A percentile compares a stretch with the other conserved stretches of the same genome.
Evolutionary conservation across 1,284 basidiomycete genomes (phyloP).

Genomic region (Irpex sp.): DNA sequence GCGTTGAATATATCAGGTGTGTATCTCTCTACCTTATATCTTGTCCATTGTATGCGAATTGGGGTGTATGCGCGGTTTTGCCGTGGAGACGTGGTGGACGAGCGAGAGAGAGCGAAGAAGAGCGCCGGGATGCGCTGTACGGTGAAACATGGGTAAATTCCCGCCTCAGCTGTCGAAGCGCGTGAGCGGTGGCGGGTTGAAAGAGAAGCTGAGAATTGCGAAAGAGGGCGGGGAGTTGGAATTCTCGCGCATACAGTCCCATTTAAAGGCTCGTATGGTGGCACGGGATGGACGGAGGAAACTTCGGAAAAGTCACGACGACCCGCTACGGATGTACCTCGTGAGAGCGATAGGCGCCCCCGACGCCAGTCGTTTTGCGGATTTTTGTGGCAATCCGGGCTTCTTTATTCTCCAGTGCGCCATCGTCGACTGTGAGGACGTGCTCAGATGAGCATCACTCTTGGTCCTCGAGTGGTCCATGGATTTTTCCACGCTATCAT

Average conservation of each 20-base stretch:
- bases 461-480: neutral
- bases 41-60: neutral
- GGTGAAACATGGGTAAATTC: neutral
- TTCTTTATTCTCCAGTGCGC: neutral
- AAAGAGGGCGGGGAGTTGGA: neutral
- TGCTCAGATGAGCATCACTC: neutral
- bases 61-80: neutral
- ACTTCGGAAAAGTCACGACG: neutral
- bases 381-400: no score
- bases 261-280: neutral
- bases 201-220: neutral
- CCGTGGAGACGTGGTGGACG: neutral
- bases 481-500: neutral
- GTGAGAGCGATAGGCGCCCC: neutral
- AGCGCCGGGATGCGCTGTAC: neutral
- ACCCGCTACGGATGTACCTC: neutral
- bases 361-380: neutral
- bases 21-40: constrained; percentile 16
- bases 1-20: constrained; percentile 81
- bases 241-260: neutral
- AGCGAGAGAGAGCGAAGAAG: neutral
- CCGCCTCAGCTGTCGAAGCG: neutral
- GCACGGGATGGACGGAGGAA: neutral
- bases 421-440: no score
- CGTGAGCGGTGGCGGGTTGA: neutral